A percentile compares a stretch with the other conserved stretches of the same genome.
Conservation (phyloP, 129 eudicot genomes). For the Flaveria trinervia region DNA sequence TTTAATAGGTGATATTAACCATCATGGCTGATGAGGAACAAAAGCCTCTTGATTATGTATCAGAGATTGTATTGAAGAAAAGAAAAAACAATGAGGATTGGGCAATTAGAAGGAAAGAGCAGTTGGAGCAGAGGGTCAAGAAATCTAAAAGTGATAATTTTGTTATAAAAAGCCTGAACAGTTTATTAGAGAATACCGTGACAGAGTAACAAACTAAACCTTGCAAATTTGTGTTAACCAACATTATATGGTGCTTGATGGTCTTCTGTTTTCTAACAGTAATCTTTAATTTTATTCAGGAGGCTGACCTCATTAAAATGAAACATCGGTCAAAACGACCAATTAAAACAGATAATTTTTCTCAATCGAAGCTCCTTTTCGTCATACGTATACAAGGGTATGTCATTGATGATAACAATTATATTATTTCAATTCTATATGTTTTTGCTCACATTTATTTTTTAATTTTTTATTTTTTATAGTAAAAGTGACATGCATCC, state of each 20-base stretch:
- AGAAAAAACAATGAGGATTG: conserved; percentile 87
- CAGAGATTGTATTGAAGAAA: conserved; percentile 79
- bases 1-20: conserved; percentile 20
- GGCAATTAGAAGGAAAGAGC: conserved; percentile 78
- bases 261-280: neutral
- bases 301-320: conserved; percentile 75
- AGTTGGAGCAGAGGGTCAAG: conserved; percentile 66
- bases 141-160: conserved; percentile 48
- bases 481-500: conserved; percentile 87
- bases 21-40: conserved; percentile 59
- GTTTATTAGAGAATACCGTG: conserved; percentile 68
- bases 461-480: conserved; percentile 21
- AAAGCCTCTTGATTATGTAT: conserved; percentile 50
- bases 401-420: conserved; percentile 8
- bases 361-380: conserved; percentile 68
- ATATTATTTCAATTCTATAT: neutral
- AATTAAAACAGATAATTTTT: conserved; percentile 27
- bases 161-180: conserved; percentile 79
- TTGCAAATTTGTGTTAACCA: neutral
- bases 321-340: conserved; percentile 58
- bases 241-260: neutral
- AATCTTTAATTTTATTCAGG: conserved; percentile 41
- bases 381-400: conserved; percentile 86
- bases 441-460: neutral
- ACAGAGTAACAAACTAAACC: conserved; percentile 41